Conservation (phyloP, 2,329 filamentous ascomycete species). For the Pseudogymnoascus sp. region DNA sequence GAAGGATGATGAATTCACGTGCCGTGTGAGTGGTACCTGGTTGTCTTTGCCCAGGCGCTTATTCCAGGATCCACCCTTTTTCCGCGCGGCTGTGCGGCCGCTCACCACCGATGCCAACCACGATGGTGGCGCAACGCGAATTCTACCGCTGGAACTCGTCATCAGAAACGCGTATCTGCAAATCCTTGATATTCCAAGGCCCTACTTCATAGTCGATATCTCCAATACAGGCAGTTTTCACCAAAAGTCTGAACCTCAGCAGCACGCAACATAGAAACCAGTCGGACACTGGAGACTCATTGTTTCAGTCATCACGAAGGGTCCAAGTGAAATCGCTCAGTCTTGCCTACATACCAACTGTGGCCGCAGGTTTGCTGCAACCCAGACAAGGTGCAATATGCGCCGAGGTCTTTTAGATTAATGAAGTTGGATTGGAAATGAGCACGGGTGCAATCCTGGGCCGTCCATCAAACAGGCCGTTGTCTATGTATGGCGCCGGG, state of each 20-base stretch:
- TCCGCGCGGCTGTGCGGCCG: constrained; percentile 4
- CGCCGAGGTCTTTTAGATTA: neutral
- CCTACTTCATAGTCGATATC: neutral
- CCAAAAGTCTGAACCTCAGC: neutral
- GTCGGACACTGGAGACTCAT: neutral
- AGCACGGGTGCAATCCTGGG: constrained; percentile 3
- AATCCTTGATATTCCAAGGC: neutral
- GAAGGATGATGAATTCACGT: constrained; percentile 4
- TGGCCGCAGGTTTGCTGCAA: neutral
- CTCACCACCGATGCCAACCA: constrained; percentile 1
- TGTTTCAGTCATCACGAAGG: constrained; percentile 5
- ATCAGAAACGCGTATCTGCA: constrained; percentile 6
- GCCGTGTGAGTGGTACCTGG: constrained; percentile 2
- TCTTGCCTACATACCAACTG: neutral
- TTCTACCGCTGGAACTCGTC: constrained; percentile 2
- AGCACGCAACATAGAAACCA: neutral
- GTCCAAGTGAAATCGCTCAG: neutral
- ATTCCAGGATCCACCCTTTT: neutral
- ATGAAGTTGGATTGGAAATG: constrained; percentile 1
- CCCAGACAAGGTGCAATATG: constrained; percentile 4
- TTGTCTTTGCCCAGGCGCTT: constrained; percentile 4
- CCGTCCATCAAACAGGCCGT: constrained; percentile 1
- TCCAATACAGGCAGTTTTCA: neutral
- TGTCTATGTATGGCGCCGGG: constrained; percentile 9
- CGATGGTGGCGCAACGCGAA: constrained; percentile 3